These are phyloP conservation scores for Plasmodium sp. DNA, from an alignment of 169 alveolate species.

Conservation along the genomic window DNA sequence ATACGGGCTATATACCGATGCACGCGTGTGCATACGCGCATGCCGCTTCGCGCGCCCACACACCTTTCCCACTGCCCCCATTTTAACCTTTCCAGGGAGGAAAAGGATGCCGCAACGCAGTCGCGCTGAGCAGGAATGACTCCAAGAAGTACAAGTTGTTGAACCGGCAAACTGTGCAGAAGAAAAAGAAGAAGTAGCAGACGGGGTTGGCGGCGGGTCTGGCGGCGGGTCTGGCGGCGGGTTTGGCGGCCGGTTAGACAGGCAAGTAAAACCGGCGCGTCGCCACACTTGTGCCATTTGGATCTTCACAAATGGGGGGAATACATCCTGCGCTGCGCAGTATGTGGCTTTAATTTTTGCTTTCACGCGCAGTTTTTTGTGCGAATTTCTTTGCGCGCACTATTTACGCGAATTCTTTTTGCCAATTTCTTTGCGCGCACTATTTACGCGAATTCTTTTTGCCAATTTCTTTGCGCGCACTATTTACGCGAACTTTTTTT, in stretches of 20 bases:
- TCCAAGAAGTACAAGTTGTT: constrained; percentile 76
- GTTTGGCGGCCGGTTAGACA: not conserved
- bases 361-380: not conserved
- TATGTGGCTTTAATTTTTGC: not conserved
- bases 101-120: constrained; percentile 81
- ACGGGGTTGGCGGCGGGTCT: not conserved
- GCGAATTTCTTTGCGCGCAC: not conserved
- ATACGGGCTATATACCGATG: not conserved
- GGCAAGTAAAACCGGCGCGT: not conserved
- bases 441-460: not conserved
- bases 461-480: not conserved
- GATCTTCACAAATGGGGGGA: not conserved
- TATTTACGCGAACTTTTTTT: not conserved
- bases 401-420: not conserved
- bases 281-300: not conserved
- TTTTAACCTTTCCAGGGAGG: constrained; percentile 75
- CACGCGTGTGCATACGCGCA: not conserved
- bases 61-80: not conserved
- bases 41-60: not conserved
- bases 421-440: not conserved
- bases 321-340: not conserved
- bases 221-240: not conserved
- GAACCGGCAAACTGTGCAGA: constrained; percentile 72
- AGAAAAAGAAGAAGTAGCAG: constrained; percentile 37
- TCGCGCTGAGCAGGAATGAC: constrained; percentile 77